Base-by-base conservation (phyloP, 192 early-diverging fungal species). In the Umbelopsis sp. region DNA sequence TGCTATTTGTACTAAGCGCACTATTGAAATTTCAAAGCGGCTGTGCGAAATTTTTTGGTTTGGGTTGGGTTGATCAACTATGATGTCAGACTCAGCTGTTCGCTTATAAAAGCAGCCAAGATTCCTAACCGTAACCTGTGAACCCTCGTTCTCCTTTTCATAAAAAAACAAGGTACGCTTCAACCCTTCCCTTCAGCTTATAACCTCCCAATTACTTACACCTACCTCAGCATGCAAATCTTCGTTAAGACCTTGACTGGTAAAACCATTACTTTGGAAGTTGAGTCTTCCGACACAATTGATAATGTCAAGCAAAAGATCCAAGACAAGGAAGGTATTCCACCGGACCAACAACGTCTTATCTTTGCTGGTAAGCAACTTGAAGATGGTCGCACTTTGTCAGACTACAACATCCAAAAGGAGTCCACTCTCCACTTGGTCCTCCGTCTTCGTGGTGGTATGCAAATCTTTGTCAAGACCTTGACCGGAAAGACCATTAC, bases 351-450 rank as follows among this genome's bases (percentile, higher is more conserved):
- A 81, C 90, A 91, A 79, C 84, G 89, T 65, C 82, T 91, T 24
- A 90, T 91, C 59, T 92, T 92, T 53, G 91, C 90, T 47, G 91
- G 90, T 54, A 90, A 91, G 83, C 91, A 92, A 87, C 92, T 99
- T 78, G 98, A 99, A 86, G 98, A 99, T 85, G 96, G 93, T 80
- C 94, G 96, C 80, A 92, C 91, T 47, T 90, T 99, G 16, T 92
- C 94, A 56, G 98, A 98, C 89, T 98, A 99, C 91, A 99, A 98
- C 93, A 99, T 99, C 87, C 96, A 97, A 91, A 99, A 99, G 94
- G 92, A 97, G 86, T 98, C 96, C 31, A 98, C 97, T 76, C 90
- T 97, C 67, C 96, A 97, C 90, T 84, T 98, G 70, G 96, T 96
- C 52, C 91, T 97, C 74, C 93, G 96, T 84, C 92, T 97, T 75